Evolutionary conservation across 2,329 filamentous ascomycete species (phyloP).

Genomic region (Cercospora beticola): DNA sequence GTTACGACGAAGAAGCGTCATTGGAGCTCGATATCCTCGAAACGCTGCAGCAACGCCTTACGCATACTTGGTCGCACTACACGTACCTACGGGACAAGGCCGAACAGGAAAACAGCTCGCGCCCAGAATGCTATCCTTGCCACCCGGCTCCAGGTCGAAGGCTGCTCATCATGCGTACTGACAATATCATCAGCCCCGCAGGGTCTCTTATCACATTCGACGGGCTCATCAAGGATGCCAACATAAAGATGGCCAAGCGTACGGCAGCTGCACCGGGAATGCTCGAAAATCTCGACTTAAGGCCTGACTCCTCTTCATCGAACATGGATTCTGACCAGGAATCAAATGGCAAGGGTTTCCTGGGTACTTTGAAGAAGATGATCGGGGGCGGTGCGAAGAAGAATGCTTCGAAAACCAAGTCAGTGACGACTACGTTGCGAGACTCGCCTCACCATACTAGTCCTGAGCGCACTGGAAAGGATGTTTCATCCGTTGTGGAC

Average conservation of each 20-base stretch:
- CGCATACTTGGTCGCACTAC: slow-evolving; percentile 75
- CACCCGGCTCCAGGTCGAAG: slow-evolving; percentile 80
- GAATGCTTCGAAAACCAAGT: slow-evolving; percentile 27
- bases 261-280: slow-evolving; percentile 35
- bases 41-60: slow-evolving; percentile 65
- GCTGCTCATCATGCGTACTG: slow-evolving; percentile 85
- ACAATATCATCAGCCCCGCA: slow-evolving; percentile 57
- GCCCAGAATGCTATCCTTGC: slow-evolving; percentile 76
- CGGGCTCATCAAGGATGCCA: slow-evolving; percentile 50
- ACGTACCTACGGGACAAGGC: slow-evolving; percentile 70
- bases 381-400: slow-evolving; percentile 32
- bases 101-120: slow-evolving; percentile 55
- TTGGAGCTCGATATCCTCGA: slow-evolving; percentile 58
- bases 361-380: slow-evolving; percentile 39
- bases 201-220: slow-evolving; percentile 64
- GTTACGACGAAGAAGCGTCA: slow-evolving; percentile 64
- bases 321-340: slow-evolving; percentile 32
- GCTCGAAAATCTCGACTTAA: slow-evolving; percentile 31
- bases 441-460: slow-evolving; percentile 1
- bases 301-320: slow-evolving; percentile 33
- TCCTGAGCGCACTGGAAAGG: slow-evolving; percentile 18
- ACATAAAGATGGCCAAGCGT: slow-evolving; percentile 34
- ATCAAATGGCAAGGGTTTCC: slow-evolving; percentile 32
- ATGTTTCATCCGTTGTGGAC: not conserved
- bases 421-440: slow-evolving; percentile 23